Percentiles rank a stretch among this genome's conserved stretches.
Evolutionary conservation across 805 yeast genomes (phyloP).

Genomic region (Sungouiozyma ichnusensis): DNA sequence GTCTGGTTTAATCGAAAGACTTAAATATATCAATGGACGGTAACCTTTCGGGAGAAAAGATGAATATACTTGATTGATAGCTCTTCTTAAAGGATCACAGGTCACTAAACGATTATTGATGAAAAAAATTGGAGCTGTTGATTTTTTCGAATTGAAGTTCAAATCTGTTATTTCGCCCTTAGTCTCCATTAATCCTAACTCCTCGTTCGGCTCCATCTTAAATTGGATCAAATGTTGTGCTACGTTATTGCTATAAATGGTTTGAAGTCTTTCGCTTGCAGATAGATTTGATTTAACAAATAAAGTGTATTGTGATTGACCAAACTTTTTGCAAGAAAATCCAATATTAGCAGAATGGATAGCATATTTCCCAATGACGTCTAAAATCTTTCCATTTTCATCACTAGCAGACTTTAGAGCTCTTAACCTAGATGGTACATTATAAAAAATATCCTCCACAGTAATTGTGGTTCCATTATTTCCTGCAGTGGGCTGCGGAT

Average conservation of each 20-base stretch:
- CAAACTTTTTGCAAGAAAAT: slow-evolving; percentile 68
- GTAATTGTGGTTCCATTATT: slow-evolving; percentile 73
- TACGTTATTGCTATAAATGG: slow-evolving; percentile 58
- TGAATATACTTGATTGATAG: slow-evolving; percentile 51
- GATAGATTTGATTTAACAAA: slow-evolving; percentile 41
- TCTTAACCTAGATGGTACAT: slow-evolving; percentile 66
- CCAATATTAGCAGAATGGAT: slow-evolving; percentile 62
- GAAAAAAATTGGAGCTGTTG: slow-evolving; percentile 62
- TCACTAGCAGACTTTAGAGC: slow-evolving; percentile 58
- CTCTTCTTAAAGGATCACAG: slow-evolving; percentile 70
- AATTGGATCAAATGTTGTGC: slow-evolving; percentile 55
- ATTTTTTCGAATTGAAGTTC: slow-evolving; percentile 56
- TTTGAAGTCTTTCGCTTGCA: slow-evolving; percentile 58
- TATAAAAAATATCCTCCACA: slow-evolving; percentile 85
- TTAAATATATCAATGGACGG: slow-evolving; percentile 66
- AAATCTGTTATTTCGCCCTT: slow-evolving; percentile 60
- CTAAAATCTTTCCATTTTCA: slow-evolving; percentile 68
- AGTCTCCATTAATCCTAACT: slow-evolving; percentile 43
- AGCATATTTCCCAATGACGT: slow-evolving; percentile 75
- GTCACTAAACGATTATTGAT: slow-evolving; percentile 75
- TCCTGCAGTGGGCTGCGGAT: slow-evolving; percentile 75
- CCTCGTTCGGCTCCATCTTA: slow-evolving; percentile 25
- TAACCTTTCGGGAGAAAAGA: slow-evolving; percentile 68
- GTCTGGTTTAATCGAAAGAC: slow-evolving; percentile 53
- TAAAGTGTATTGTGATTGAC: slow-evolving; percentile 63